Evolutionary conservation across 176 grass and related monocot genomes (phyloP).

Genomic region (Zoysia pacifica): DNA sequence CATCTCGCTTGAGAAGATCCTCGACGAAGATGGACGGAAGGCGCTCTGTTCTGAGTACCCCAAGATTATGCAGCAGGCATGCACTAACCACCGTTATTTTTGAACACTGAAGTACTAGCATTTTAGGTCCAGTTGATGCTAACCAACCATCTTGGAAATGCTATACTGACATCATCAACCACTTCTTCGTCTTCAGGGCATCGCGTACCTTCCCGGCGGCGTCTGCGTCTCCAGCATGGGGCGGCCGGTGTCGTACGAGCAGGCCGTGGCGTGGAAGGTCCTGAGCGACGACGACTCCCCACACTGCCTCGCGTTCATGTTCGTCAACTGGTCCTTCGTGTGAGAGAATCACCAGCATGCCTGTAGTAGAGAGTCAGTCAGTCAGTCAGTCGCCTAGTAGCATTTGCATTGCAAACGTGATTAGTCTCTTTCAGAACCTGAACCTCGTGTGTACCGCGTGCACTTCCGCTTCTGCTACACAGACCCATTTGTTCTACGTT

Average conservation of each 20-base stretch:
- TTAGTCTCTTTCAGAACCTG: background rate
- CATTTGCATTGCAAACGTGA: background rate
- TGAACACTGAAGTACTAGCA: no score
- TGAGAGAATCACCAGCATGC: background rate
- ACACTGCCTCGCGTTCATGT: constrained; percentile 96
- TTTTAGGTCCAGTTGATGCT: no score
- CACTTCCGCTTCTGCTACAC: constrained; percentile 23
- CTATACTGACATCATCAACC: background rate
- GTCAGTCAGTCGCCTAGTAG: background rate
- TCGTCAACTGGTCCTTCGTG: constrained; percentile 93
- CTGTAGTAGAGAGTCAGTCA: background rate
- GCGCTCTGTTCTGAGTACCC: constrained; percentile 78
- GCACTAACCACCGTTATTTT: background rate
- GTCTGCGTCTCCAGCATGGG: constrained; percentile 95
- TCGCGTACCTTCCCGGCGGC: constrained; percentile 70
- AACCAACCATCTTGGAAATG: background rate
- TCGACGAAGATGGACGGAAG: constrained; percentile 80
- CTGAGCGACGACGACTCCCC: constrained; percentile 72
- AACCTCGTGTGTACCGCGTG: background rate
- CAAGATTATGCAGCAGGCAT: constrained; percentile 94
- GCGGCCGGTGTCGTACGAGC: constrained; percentile 80
- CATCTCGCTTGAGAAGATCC: constrained; percentile 83
- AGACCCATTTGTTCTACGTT: background rate
- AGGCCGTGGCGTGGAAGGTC: constrained; percentile 91
- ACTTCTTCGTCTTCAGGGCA: constrained; percentile 49